Base-by-base conservation (phyloP, 148 eudicot species). In the Gaultheria prostrata region DNA sequence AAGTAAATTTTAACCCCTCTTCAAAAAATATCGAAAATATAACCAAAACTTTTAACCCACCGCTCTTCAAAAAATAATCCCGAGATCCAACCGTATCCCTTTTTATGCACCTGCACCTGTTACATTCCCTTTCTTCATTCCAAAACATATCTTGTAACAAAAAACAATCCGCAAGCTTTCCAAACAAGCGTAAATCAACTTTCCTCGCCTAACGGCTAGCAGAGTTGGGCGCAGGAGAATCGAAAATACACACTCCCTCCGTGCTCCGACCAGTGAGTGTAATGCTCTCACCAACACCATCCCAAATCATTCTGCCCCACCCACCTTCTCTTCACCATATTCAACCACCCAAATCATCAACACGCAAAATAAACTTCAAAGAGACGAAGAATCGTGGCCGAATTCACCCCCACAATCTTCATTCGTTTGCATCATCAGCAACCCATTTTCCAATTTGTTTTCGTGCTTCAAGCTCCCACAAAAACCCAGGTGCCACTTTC, bases 401-500 rank as follows among this genome's bases (percentile, higher is more conserved):
- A 24, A 30, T 12, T 20, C 12, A 73, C 20, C 45, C 76, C 65
- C 50, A 43, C 54, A 72, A 70, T 7, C 56, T 50, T 78, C 80
- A 26, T 45, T 50, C n/a, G 32, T 80, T 80, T 77, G 76, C 88
- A 3, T 32, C 21, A 59, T 24, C 21, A 59, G 7, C 73, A 4
- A 57, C 28, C 59, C 24, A 14, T 76, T 11, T 32, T 59, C 79
- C 89, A 14, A 32, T 49, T 78, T 49, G n/a, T 4, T 33, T 4
- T 35, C 28, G 73, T 77, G 8, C 77, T 54, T 85, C 82, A 6
- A 82, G 69, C 32, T 70, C 32, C 13, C 48, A 80, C 53, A 79
- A 85, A 15, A 54, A 54, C 59, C 87, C 82, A 50, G 80, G 26
- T 81, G 79, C 8, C 39, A 48, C 56, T 59, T 70, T 61, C n/a